Percentiles rank a stretch among this genome's conserved stretches.
Conservation (phyloP, 83 land plant genomes). For the Thuja plicata region DNA sequence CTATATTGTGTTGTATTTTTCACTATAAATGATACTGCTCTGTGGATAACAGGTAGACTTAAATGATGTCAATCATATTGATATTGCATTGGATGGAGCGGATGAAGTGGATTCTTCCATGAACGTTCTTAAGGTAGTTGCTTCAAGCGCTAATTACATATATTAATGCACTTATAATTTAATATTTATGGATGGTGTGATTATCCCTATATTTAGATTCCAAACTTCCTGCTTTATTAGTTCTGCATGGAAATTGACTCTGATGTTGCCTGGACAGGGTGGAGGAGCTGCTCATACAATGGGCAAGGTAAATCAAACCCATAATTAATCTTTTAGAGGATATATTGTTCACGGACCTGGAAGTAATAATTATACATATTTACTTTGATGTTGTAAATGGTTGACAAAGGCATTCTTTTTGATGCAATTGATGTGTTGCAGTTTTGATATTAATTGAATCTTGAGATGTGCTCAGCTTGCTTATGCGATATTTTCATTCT, state of each 20-base stretch:
- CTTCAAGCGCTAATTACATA: background rate
- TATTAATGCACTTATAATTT: background rate
- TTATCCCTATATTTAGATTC: background rate
- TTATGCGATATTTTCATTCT: background rate
- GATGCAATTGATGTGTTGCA: background rate
- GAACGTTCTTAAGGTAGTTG: conserved; percentile 54
- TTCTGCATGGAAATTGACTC: background rate
- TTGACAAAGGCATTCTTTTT: background rate
- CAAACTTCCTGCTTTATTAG: background rate
- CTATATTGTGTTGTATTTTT: background rate
- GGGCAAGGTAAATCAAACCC: conserved; percentile 44
- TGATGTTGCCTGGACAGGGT: conserved; percentile 29
- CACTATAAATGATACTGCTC: background rate
- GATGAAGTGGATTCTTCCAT: conserved; percentile 62
- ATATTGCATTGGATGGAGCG: conserved; percentile 64
- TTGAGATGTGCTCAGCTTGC: background rate
- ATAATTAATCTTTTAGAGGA: background rate
- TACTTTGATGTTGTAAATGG: background rate
- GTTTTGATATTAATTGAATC: background rate
- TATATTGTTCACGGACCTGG: background rate
- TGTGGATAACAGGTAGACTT: conserved; percentile 41
- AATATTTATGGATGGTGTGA: background rate
- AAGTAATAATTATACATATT: background rate
- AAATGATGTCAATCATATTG: conserved; percentile 60
- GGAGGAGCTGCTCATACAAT: conserved; percentile 69